Conservation (phyloP, 768 basidiomycete genomes). For the Phylloporus rhodoxanthus region DNA sequence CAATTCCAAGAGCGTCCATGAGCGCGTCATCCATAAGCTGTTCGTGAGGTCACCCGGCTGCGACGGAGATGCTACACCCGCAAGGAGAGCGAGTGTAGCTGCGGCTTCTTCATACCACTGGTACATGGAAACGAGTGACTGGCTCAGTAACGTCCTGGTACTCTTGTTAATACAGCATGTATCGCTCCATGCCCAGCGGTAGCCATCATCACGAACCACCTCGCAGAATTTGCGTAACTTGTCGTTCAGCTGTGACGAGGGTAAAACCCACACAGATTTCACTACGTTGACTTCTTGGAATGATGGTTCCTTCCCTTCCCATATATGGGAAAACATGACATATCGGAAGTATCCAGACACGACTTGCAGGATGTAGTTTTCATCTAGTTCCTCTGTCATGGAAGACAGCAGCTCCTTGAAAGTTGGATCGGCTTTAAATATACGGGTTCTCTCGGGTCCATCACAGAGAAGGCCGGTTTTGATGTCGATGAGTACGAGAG, state of each 20-base stretch:
- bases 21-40: slow-evolving; percentile 9
- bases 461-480: slow-evolving; percentile 9
- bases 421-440: slow-evolving; percentile 7
- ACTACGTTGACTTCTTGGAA: slow-evolving; percentile 9
- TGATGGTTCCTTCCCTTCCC: slow-evolving; percentile 13
- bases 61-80: slow-evolving; percentile 2
- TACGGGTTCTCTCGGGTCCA: neutral
- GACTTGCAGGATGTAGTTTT: slow-evolving; percentile 1
- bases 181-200: slow-evolving; percentile 13
- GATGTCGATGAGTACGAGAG: slow-evolving; percentile 7
- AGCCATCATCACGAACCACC: slow-evolving; percentile 2
- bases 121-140: slow-evolving; percentile 8
- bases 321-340: slow-evolving; percentile 12
- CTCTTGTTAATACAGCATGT: slow-evolving; percentile 10
- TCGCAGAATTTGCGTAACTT: slow-evolving; percentile 12
- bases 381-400: slow-evolving; percentile 7
- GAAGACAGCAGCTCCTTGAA: slow-evolving; percentile 10
- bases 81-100: slow-evolving; percentile 3
- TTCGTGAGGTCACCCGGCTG: slow-evolving; percentile 1
- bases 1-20: slow-evolving; percentile 11
- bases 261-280: slow-evolving; percentile 7
- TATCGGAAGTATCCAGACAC: slow-evolving; percentile 12
- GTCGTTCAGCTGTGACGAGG: neutral
- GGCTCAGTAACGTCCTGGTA: slow-evolving; percentile 1
- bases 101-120: slow-evolving; percentile 9